These are phyloP conservation scores for Lachancea thermotolerans DNA, from an alignment of 805 yeast genomes.

Conservation along the genomic window DNA sequence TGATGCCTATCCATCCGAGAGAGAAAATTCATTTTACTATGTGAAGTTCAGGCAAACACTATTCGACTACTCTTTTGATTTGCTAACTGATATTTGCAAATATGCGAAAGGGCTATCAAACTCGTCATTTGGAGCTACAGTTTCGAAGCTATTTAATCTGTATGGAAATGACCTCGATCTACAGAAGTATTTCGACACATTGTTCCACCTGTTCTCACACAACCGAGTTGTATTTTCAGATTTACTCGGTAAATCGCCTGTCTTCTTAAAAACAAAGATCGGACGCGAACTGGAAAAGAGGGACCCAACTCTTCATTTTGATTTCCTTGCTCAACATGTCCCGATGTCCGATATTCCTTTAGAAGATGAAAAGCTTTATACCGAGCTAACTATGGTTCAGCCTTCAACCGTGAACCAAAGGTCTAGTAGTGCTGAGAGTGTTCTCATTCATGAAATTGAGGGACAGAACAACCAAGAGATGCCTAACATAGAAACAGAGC, in stretches of 20 bases:
- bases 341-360: not conserved
- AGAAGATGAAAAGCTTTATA: slow-evolving; percentile 15
- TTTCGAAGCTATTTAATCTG: slow-evolving; percentile 16
- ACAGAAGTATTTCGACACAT: slow-evolving; percentile 17
- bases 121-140: slow-evolving; percentile 1
- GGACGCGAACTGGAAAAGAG: slow-evolving; percentile 23
- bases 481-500: not conserved
- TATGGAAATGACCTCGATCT: slow-evolving; percentile 28
- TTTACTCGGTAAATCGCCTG: slow-evolving; percentile 12
- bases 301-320: slow-evolving; percentile 15
- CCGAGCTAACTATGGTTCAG: slow-evolving; percentile 33
- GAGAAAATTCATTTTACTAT: slow-evolving; percentile 20
- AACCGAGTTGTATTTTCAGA: slow-evolving; percentile 12
- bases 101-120: slow-evolving; percentile 1
- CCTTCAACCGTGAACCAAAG: slow-evolving; percentile 17
- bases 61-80: slow-evolving; percentile 20
- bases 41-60: slow-evolving; percentile 26
- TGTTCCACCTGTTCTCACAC: slow-evolving; percentile 13
- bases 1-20: slow-evolving; percentile 12
- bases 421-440: slow-evolving; percentile 18
- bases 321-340: slow-evolving; percentile 4
- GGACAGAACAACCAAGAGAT: not conserved
- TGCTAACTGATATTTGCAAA: slow-evolving; percentile 9
- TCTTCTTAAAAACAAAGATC: slow-evolving; percentile 25
- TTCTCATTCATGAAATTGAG: slow-evolving; percentile 16